Evolutionary conservation across 106 monocot species (phyloP).

Genomic region (Phalaenopsis equestris): DNA sequence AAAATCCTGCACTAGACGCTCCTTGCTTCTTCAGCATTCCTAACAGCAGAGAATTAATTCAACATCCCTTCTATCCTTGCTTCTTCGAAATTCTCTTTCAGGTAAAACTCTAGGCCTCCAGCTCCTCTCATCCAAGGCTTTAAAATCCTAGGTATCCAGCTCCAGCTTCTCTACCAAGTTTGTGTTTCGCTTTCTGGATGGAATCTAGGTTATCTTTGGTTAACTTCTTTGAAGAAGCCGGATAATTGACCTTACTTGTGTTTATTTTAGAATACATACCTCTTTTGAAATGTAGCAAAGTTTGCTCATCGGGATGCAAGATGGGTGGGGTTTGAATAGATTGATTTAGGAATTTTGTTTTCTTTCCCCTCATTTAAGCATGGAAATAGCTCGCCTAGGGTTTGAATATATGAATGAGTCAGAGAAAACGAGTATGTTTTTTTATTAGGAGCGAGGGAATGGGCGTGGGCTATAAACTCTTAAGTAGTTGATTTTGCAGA

Average conservation of each 20-base stretch:
- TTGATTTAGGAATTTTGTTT: background rate
- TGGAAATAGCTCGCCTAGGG: background rate
- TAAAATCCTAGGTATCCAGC: constrained; percentile 25
- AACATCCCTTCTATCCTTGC: no score
- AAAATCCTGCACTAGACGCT: no score
- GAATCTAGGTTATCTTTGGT: background rate
- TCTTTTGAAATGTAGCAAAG: background rate
- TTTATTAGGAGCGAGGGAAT: background rate
- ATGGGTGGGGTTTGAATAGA: background rate
- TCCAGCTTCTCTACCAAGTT: background rate
- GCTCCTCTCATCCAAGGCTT: no score
- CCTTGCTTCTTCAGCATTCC: no score
- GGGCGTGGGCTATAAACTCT: no score
- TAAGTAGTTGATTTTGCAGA: no score
- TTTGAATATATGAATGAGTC: background rate
- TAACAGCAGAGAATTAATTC: no score
- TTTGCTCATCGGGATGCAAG: background rate
- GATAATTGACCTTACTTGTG: background rate
- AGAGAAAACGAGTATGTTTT: background rate
- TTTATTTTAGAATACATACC: background rate
- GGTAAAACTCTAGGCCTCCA: no score
- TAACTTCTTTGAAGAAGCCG: no score
- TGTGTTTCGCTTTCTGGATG: background rate
- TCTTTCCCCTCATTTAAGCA: no score
- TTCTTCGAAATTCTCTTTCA: no score